Percentiles rank a stretch among this genome's conserved stretches.
These are phyloP conservation scores for Lolium multiflorum DNA, from an alignment of 176 grass and related monocot genomes.

Conservation along the genomic window DNA sequence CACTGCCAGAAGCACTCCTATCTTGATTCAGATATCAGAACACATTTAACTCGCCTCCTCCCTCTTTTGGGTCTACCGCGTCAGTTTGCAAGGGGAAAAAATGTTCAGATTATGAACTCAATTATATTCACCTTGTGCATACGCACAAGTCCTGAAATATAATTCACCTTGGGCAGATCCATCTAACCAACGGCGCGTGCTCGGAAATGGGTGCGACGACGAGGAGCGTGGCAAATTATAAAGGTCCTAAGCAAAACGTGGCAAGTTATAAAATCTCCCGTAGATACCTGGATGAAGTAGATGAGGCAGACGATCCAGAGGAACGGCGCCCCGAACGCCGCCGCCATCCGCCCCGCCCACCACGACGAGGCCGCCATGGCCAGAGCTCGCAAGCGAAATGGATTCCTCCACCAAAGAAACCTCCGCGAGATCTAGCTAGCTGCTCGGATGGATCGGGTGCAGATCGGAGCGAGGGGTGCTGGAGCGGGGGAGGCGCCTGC, in stretches of 20 bases:
- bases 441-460: slow-evolving; percentile 1
- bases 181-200: background rate
- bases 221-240: no score
- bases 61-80: background rate
- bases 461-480: background rate
- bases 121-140: background rate
- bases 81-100: background rate
- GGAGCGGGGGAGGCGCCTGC: background rate
- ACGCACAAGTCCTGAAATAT: background rate
- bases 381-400: background rate
- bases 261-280: no score
- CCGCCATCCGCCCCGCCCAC: slow-evolving; percentile 60
- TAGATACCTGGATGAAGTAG: slow-evolving; percentile 81
- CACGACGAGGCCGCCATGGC: slow-evolving; percentile 38
- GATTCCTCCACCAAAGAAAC: background rate
- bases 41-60: background rate
- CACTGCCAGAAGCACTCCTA: background rate
- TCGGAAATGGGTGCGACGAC: background rate
- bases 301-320: slow-evolving; percentile 71
- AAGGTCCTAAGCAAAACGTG: no score
- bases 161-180: background rate
- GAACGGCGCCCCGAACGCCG: slow-evolving; percentile 65
- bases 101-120: background rate
- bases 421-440: slow-evolving; percentile 20
- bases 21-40: background rate